Percentiles rank a stretch among this genome's conserved stretches.
Evolutionary conservation across 140 eudicot genomes (phyloP).

Genomic region (Senecio squalidus): DNA sequence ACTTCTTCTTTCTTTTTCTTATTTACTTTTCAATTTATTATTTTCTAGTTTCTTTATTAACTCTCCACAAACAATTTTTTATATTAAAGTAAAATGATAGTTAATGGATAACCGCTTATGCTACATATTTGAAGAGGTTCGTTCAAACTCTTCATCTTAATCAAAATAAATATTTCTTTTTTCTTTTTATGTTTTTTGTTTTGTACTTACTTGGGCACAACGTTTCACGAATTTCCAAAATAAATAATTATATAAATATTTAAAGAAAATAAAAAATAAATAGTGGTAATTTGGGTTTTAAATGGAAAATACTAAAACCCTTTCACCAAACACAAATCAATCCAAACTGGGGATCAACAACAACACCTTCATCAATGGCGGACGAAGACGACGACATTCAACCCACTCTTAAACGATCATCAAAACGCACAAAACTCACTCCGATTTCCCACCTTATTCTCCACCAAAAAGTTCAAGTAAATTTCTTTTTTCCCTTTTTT

Average conservation of each 20-base stretch:
- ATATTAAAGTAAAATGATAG: no score
- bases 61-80: no score
- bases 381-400: constrained; percentile 26
- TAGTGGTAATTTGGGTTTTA: constrained; percentile 34
- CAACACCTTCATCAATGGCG: constrained; percentile 25
- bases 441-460: constrained; percentile 14
- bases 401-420: constrained; percentile 28
- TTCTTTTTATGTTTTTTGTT: background rate
- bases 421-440: constrained; percentile 21
- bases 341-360: constrained; percentile 27
- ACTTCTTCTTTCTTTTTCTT: no score
- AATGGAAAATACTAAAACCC: constrained; percentile 33
- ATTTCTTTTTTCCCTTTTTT: background rate
- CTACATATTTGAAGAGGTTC: no score
- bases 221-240: constrained; percentile 21
- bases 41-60: no score
- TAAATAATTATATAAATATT: background rate
- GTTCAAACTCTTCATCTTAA: no score
- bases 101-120: no score
- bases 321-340: constrained; percentile 4
- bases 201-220: constrained; percentile 38
- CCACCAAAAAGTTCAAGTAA: constrained; percentile 33
- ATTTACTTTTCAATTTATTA: no score
- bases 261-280: background rate
- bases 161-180: background rate